Evolutionary conservation across 371 early-diverging fungal species (phyloP), one percentile per base, ranked within the genome.

Genomic region (Saksenaea vasiformis): DNA sequence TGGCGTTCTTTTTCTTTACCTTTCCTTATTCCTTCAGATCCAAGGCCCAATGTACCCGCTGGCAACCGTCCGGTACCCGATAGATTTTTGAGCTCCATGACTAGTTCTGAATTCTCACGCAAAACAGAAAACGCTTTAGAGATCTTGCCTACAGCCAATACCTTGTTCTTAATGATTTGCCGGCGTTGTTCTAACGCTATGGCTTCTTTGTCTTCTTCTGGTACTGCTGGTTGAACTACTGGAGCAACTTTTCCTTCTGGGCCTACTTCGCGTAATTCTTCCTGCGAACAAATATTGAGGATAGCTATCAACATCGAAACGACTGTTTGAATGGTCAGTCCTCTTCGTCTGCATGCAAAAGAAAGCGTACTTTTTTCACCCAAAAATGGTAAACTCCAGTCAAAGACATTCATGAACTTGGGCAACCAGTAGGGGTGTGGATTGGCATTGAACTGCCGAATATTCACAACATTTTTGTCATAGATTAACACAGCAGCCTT

Each of bases 401-500:
- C 93, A 64, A 99, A 97, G 3, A 95, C 97, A 74, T 99, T 96
- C 93, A 96, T 94, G 69, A 96, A 97, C 71, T 96, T 97, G 9
- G 97, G 97, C 38, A 98, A 72, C 92, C 95, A 95, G 77, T 95
- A 99, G 26, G 99, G 98, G 74, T 99, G 98, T n/a, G 96, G 93
- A 22, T 88, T 86, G 39, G 84, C 80, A 69, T 77, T 85, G 74
- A 93, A 95, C 69, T 95, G 94, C 26, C 96, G 89, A 69, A 98
- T 98, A 77, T 97, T 95, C 90, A 97, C 93, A 27, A 95, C 93
- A 67, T 94, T 95, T 75, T 94, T 93, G 65, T 98, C 98, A 72
- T 97, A 98, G 72, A 95, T 93, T 35, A 98, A 76, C 3, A 98
- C 89, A 5, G 98, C 98, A 14, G 97, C 99, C 80, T 97, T 98